Evolutionary conservation across 495 filamentous ascomycete species (phyloP).

Genomic region (Aspergillus affinis): DNA sequence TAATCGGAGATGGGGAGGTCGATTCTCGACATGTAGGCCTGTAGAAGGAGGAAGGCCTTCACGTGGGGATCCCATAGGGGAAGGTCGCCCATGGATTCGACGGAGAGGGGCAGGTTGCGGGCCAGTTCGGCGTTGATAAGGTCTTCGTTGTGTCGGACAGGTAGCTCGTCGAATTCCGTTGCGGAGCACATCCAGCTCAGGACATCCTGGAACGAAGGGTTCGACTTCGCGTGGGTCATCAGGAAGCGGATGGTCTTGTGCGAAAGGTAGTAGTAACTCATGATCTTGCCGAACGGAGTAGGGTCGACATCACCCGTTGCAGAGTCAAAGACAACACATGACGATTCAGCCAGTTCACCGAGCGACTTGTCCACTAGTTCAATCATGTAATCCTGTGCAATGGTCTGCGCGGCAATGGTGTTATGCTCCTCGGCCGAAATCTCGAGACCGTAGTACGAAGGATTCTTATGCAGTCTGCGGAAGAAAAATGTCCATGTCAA

Average conservation of each 20-base stretch:
- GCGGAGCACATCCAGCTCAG: conserved; percentile 91
- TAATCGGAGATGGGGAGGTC: conserved; percentile 95
- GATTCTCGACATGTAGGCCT: conserved; percentile 92
- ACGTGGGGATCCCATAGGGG: conserved; percentile 99
- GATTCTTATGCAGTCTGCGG: conserved; percentile 94
- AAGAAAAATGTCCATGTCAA: conserved; percentile 99
- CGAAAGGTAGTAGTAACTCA: conserved; percentile 98
- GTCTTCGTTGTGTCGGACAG: conserved; percentile 98
- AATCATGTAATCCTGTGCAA: conserved; percentile 91
- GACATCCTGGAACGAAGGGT: conserved; percentile 81
- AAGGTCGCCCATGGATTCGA: conserved; percentile 64
- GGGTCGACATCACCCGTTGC: conserved; percentile 82
- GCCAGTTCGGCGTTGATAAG: conserved; percentile 94
- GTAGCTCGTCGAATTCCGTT: conserved; percentile 95
- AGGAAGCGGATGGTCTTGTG: conserved; percentile 92
- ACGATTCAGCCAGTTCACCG: conserved; percentile 73
- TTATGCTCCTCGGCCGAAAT: conserved; percentile 94
- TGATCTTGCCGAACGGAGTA: conserved; percentile 92
- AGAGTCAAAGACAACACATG: conserved; percentile 75
- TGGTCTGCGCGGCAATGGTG: conserved; percentile 75
- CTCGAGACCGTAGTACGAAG: conserved; percentile 94
- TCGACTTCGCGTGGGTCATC: conserved; percentile 68
- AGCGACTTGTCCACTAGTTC: conserved; percentile 85
- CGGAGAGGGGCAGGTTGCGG: conserved; percentile 68
- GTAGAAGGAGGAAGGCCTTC: conserved; percentile 90